Evolutionary conservation across 1,284 basidiomycete genomes (phyloP).

Genomic region (Leccinum colubrinum): DNA sequence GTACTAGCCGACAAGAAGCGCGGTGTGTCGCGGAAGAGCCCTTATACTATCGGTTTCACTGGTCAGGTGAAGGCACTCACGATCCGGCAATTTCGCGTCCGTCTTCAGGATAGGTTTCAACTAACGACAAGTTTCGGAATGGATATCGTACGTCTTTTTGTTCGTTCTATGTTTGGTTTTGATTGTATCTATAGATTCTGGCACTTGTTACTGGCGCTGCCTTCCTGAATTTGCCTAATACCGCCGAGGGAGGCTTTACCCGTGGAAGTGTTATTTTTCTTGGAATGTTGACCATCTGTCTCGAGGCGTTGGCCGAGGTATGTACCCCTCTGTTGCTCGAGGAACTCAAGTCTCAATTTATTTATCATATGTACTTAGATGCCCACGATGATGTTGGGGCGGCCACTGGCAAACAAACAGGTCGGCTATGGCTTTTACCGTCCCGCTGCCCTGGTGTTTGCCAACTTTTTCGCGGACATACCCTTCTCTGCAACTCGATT

Average conservation of each 20-base stretch:
- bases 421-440: slow-evolving; percentile 82
- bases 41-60: slow-evolving; percentile 82
- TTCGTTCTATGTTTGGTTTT: not conserved
- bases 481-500: slow-evolving; percentile 69
- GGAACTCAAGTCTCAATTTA: not conserved
- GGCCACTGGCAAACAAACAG: slow-evolving; percentile 73
- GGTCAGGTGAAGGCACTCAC: slow-evolving; percentile 75
- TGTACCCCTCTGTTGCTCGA: slow-evolving; percentile 17
- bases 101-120: slow-evolving; percentile 82
- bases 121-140: slow-evolving; percentile 69
- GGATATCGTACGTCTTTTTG: slow-evolving; percentile 41
- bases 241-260: slow-evolving; percentile 82
- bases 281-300: slow-evolving; percentile 69
- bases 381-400: slow-evolving; percentile 72
- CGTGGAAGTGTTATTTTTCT: slow-evolving; percentile 83
- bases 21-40: slow-evolving; percentile 80
- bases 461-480: slow-evolving; percentile 74
- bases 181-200: slow-evolving; percentile 33
- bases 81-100: slow-evolving; percentile 72
- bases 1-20: slow-evolving; percentile 80
- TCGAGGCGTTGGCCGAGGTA: slow-evolving; percentile 79
- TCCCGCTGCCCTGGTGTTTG: slow-evolving; percentile 69
- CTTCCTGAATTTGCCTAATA: slow-evolving; percentile 70
- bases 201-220: slow-evolving; percentile 78
- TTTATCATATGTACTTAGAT: slow-evolving; percentile 34